Percentiles rank a stretch among this genome's conserved stretches.
Conservation (phyloP, 2,329 filamentous ascomycete species). For the Nigrospora osmanthi region DNA sequence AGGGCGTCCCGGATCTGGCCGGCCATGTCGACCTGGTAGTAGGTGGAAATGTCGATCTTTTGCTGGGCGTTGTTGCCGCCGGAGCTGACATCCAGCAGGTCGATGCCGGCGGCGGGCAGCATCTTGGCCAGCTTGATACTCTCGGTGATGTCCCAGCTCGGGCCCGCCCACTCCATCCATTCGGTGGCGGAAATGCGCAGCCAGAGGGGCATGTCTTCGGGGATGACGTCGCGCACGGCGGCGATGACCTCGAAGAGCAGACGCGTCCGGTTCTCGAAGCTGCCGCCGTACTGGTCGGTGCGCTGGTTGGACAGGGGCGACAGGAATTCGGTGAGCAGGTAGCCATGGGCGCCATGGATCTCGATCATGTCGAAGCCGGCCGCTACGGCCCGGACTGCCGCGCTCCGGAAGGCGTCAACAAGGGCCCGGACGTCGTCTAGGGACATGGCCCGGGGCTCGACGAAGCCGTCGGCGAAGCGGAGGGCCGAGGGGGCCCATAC, state of each 20-base stretch:
- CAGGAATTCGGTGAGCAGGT: conserved; percentile 64
- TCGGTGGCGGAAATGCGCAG: conserved; percentile 61
- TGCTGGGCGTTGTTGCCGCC: conserved; percentile 62
- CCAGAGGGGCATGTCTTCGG: conserved; percentile 57
- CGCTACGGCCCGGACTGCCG: conserved; percentile 6
- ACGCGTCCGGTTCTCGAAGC: conserved; percentile 63
- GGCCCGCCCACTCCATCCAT: conserved; percentile 58
- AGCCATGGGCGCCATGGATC: conserved; percentile 74
- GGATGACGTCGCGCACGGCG: conserved; percentile 51
- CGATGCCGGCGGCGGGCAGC: conserved; percentile 66
- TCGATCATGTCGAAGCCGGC: conserved; percentile 35
- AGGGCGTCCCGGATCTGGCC: conserved; percentile 62
- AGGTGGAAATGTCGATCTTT: conserved; percentile 51
- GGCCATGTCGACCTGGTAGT: conserved; percentile 70
- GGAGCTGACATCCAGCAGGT: conserved; percentile 75
- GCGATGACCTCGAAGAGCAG: conserved; percentile 62
- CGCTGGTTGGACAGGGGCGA: conserved; percentile 63
- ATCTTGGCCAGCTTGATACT: conserved; percentile 59
- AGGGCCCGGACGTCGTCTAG: conserved; percentile 8
- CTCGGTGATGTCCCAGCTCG: conserved; percentile 63
- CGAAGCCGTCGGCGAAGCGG: neutral
- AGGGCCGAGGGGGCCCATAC: conserved; percentile 34
- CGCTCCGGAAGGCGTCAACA: conserved; percentile 9
- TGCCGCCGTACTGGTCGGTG: conserved; percentile 60
- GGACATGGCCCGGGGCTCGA: conserved; percentile 14